Evolutionary conservation across 306 rosid species (phyloP), one percentile per base, ranked within the genome.

Genomic region (Mimosa pudica): DNA sequence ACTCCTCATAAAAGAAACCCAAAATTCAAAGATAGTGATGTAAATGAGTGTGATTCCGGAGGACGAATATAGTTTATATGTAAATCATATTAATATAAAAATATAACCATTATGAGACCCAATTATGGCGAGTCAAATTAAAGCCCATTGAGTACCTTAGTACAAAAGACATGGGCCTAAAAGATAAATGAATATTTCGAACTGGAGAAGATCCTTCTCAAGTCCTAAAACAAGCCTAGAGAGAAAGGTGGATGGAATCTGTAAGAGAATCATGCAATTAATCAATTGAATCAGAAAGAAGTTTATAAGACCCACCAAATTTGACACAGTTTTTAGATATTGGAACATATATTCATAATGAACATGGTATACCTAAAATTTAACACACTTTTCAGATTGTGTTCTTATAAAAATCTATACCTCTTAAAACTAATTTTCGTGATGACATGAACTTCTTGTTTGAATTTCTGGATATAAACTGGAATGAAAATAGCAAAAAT

Each of bases 381-480:
- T 24, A 24, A 24, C 30, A 24, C 30, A 24, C 30, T 24, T 24
- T 24, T 24, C 30, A 24, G 30, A 38, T 38, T 38, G 42, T 38
- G 42, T 38, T 38, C 42, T 5, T 38, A 38, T 38, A 38, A 38
- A 38, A 5, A 38, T 38, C 42, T 38, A 38, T 38, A 38, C 42
- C 42, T 16, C 20, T 55, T 55, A 17, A 2, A n/a, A 17, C 61
- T 20, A 17, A 16, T 57, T 57, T 46, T 13, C 70, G 36, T 7
- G 3, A 5, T 7, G 47, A 36, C 68, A 60, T 24, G n/a, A 58
- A 52, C 79, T n/a, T 74, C 73, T 73, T 17, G 45, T 54, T 41
- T 73, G 10, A 63, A 64, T 36, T 79, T 49, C 57, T 75, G 14
- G 45, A 16, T 11, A 71, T 64, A 8, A 42, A 42, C 36, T 69